Evolutionary conservation across 169 alveolate species (phyloP).

Genomic region (Eimeria acervulina): DNA sequence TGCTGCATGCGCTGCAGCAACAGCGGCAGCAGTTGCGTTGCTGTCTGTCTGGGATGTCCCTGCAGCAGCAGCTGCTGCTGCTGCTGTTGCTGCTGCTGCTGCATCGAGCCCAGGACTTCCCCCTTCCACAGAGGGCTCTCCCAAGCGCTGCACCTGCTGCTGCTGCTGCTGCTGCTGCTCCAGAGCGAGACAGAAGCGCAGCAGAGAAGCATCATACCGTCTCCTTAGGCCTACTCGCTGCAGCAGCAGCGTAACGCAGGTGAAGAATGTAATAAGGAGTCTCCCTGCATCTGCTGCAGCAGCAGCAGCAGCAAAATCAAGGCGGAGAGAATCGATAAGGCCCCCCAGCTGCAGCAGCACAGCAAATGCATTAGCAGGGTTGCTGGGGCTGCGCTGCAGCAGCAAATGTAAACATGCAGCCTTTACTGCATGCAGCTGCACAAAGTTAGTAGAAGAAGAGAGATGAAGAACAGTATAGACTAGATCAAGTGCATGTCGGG

Average conservation of each 20-base stretch:
- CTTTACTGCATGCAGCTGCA: constrained; percentile 45
- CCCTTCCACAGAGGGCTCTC: not conserved
- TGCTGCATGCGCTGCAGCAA: constrained; percentile 56
- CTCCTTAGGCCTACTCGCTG: constrained; percentile 75
- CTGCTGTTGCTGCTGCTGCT: not conserved
- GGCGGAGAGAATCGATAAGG: constrained; percentile 30
- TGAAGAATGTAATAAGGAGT: constrained; percentile 61
- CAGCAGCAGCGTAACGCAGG: constrained; percentile 73
- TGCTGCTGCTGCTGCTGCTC: constrained; percentile 73
- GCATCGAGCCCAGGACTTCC: not conserved
- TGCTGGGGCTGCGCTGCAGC: constrained; percentile 39
- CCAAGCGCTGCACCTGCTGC: constrained; percentile 61
- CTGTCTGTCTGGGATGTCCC: not conserved
- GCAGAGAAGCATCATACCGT: constrained; percentile 71
- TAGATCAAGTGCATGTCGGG: constrained; percentile 63
- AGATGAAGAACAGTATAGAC: constrained; percentile 61
- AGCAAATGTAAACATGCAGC: constrained; percentile 63
- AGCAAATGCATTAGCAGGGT: constrained; percentile 68
- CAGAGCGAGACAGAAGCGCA: constrained; percentile 49
- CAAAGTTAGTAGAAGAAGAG: not conserved
- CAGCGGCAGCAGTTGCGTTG: constrained; percentile 23
- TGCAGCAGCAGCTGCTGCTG: constrained; percentile 49
- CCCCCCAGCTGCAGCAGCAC: constrained; percentile 76
- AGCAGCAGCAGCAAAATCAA: constrained; percentile 67
- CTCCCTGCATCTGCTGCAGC: constrained; percentile 60